Evolutionary conservation across 495 filamentous ascomycete genomes (phyloP).

Genomic region (Neurospora pannonica): DNA sequence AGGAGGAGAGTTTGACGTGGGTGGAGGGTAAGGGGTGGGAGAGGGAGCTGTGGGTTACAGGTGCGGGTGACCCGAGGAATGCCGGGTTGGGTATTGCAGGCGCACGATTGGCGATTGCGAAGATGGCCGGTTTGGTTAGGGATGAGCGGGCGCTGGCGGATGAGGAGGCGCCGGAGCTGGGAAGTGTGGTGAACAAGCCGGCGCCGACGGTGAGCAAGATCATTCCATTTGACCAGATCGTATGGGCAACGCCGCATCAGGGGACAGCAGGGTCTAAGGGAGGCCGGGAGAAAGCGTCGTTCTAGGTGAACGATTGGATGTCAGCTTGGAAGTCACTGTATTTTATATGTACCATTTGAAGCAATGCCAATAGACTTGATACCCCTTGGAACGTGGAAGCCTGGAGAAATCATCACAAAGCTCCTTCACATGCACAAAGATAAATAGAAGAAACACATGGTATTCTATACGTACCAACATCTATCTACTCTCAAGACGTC

Average conservation of each 20-base stretch:
- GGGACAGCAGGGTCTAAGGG: neutral
- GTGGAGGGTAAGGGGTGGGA: conserved; percentile 34
- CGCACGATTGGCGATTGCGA: conserved; percentile 30
- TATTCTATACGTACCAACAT: neutral
- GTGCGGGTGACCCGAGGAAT: conserved; percentile 27
- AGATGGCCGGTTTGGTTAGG: conserved; percentile 28
- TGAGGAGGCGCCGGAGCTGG: conserved; percentile 1
- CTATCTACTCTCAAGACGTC: neutral
- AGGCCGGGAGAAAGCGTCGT: neutral
- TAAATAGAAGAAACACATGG: neutral
- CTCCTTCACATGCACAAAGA: neutral
- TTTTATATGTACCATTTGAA: conserved; percentile 3
- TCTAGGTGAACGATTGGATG: neutral
- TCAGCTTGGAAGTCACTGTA: neutral
- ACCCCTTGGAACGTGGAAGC: neutral
- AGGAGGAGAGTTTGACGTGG: conserved; percentile 18
- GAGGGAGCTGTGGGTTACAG: conserved; percentile 39
- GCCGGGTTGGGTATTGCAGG: conserved; percentile 19
- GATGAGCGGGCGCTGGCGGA: conserved; percentile 10
- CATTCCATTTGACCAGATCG: conserved; percentile 24
- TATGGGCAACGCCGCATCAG: neutral
- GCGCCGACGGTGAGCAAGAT: conserved; percentile 8
- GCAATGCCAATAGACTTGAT: conserved; percentile 13
- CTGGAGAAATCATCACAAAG: neutral
- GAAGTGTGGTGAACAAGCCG: neutral